phyloP scores from a whole-genome alignment of 768 basidiomycete species.

The Cantharellus anzutake region DNA sequence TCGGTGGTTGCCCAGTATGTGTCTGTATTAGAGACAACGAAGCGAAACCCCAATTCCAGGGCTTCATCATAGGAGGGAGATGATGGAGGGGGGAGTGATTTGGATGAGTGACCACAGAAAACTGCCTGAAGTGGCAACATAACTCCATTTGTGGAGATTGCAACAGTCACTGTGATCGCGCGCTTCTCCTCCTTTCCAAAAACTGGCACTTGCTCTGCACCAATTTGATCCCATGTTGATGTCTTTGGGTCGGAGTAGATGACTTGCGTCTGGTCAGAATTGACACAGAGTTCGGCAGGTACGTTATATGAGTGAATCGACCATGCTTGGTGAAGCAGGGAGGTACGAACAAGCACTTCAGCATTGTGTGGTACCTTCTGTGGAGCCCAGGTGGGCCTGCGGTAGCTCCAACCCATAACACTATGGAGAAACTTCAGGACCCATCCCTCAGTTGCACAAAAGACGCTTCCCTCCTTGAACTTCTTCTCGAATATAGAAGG shows the following conservation, averaged over 20 bases:
- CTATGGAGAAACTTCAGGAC: slow-evolving; percentile 12
- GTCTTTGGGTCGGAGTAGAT: slow-evolving; percentile 11
- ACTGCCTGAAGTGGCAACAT: slow-evolving; percentile 23
- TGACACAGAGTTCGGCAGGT: slow-evolving; percentile 15
- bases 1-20: slow-evolving; percentile 4
- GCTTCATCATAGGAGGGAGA: background rate
- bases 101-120: slow-evolving; percentile 15
- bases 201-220: slow-evolving; percentile 20
- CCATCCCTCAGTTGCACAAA: slow-evolving; percentile 16
- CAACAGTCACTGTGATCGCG: slow-evolving; percentile 23
- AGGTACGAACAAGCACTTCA: slow-evolving; percentile 9
- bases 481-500: slow-evolving; percentile 16
- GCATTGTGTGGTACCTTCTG: slow-evolving; percentile 20
- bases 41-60: slow-evolving; percentile 11
- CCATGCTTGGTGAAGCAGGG: slow-evolving; percentile 13
- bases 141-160: slow-evolving; percentile 16
- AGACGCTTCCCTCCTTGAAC: slow-evolving; percentile 14
- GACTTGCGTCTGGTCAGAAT: slow-evolving; percentile 22
- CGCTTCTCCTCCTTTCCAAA: slow-evolving; percentile 24
- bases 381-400: slow-evolving; percentile 17
- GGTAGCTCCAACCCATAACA: slow-evolving; percentile 14
- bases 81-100: slow-evolving; percentile 12
- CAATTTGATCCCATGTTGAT: slow-evolving; percentile 18
- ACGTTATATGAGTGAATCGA: slow-evolving; percentile 15
- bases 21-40: slow-evolving; percentile 15